Evolutionary conservation across 2,329 filamentous ascomycete species (phyloP).

Genomic region (Trichoderma brevicompactum): DNA sequence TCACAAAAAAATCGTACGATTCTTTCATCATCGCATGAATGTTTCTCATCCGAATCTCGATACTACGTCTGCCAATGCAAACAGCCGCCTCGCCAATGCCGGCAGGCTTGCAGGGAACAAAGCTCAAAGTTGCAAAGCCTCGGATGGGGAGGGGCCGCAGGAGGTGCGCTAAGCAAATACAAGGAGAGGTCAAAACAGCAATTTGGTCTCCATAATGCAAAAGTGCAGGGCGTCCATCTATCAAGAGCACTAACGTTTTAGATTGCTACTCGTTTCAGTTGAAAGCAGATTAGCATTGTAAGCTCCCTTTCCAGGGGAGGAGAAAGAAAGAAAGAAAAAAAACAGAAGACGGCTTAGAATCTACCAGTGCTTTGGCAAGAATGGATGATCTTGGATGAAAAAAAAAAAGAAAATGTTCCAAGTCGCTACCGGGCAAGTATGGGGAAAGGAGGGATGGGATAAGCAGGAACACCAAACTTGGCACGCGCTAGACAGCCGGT

Average conservation of each 20-base stretch:
- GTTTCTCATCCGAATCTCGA: constrained; percentile 19
- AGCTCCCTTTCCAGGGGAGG: not conserved
- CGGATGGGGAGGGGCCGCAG: constrained; percentile 15
- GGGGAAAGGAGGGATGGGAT: not conserved
- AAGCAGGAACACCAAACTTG: not conserved
- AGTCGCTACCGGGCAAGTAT: not conserved
- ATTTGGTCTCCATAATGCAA: not conserved
- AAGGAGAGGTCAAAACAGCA: not conserved
- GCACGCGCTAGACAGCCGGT: constrained; percentile 1
- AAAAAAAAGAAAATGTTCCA: not conserved
- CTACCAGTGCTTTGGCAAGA: not conserved
- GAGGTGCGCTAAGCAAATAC: constrained; percentile 3
- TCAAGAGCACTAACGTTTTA: constrained; percentile 19
- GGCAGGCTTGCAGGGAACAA: not conserved
- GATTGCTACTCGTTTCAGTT: constrained; percentile 22
- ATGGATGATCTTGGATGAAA: constrained; percentile 1
- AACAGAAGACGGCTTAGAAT: not conserved
- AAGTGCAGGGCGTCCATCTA: constrained; percentile 15
- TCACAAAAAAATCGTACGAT: constrained; percentile 27
- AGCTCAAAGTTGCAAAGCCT: not conserved
- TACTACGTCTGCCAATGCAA: constrained; percentile 15
- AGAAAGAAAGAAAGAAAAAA: not conserved
- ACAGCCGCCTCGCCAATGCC: constrained; percentile 12
- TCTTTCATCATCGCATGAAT: constrained; percentile 28
- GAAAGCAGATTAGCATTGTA: not conserved